Conservation (phyloP, 257 asterid genomes). For the Solanum tacnaense region DNA sequence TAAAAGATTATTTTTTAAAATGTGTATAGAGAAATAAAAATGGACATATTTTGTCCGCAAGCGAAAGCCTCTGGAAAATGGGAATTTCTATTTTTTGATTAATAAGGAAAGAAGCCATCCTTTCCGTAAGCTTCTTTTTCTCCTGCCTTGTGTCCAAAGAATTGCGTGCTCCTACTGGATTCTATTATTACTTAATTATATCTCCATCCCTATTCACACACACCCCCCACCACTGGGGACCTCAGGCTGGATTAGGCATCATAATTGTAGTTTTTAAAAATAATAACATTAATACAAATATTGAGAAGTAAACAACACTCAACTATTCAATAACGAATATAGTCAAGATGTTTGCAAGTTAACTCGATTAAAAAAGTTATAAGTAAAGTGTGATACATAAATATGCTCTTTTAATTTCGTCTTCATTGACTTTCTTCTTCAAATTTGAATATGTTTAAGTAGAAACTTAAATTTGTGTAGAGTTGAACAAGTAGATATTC, state of each 20-base stretch:
- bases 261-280: not conserved
- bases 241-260: not conserved
- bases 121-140: conserved; percentile 2
- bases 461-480: too few relatives aligned
- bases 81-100: not conserved
- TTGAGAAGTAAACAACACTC: not conserved
- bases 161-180: not conserved
- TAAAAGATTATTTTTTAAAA: not conserved
- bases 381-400: not conserved
- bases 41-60: not conserved
- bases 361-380: not conserved
- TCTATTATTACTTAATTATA: not conserved
- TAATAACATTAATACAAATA: not conserved
- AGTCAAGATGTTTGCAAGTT: not conserved
- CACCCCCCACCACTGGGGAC: not conserved
- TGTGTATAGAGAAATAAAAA: not conserved
- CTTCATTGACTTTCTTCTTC: not conserved
- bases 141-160: not conserved
- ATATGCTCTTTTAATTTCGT: not conserved
- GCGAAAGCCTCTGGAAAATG: not conserved
- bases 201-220: not conserved
- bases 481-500: too few relatives aligned
- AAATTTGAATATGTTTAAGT: not conserved
- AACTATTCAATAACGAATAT: not conserved
- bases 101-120: not conserved